phyloP scores from a whole-genome alignment of 2,329 filamentous ascomycete genomes.

The Fusarium solani-melongenae region DNA sequence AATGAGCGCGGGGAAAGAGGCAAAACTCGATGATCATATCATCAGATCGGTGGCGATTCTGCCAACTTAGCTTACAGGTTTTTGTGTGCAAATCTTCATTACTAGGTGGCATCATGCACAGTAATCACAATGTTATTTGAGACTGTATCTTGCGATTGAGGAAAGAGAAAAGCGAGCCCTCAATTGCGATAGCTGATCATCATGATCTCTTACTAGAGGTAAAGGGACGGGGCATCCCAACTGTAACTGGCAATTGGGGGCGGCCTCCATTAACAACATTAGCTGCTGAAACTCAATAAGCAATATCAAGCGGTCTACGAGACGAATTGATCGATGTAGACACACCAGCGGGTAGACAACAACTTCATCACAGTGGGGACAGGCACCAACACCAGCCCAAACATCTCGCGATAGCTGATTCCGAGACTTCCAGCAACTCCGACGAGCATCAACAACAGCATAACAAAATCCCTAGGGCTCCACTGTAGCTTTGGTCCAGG shows the following conservation, averaged over 20 bases:
- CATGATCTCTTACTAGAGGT: constrained; percentile 6
- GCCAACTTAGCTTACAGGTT: constrained; percentile 22
- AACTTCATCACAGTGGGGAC: not conserved
- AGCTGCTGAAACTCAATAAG: not conserved
- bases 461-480: not conserved
- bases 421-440: not conserved
- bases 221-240: not conserved
- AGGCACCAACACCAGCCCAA: constrained; percentile 11
- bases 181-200: constrained; percentile 11
- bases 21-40: constrained; percentile 3
- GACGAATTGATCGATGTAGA: not conserved
- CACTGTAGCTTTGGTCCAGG: not conserved
- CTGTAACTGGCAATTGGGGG: not conserved
- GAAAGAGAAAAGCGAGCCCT: constrained; percentile 12
- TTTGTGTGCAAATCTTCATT: constrained; percentile 12
- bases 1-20: not conserved
- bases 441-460: not conserved
- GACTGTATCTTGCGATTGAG: constrained; percentile 2
- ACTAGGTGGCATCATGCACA: not conserved
- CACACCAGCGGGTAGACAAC: constrained; percentile 1
- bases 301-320: not conserved
- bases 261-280: not conserved
- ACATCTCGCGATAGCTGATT: constrained; percentile 10
- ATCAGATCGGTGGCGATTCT: constrained; percentile 18
- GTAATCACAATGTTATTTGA: not conserved